These are phyloP conservation scores for Avena insularis DNA, from an alignment of 176 grass and related monocot species.

Conservation along the genomic window DNA sequence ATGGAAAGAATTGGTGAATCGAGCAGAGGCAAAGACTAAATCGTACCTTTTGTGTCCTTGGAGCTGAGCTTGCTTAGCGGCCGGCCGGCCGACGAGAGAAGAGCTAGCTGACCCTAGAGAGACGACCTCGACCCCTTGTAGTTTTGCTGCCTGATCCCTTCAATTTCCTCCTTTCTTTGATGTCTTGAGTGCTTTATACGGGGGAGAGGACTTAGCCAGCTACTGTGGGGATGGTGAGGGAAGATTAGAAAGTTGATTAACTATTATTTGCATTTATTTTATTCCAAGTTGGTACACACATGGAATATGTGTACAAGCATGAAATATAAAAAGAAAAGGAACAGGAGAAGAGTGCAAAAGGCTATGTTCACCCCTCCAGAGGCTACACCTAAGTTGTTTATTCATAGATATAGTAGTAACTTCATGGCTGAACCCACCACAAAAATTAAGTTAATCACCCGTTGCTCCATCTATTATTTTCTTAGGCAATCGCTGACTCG, in stretches of 20 bases:
- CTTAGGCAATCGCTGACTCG: neutral
- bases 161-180: slow-evolving; percentile 21
- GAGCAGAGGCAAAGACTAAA: neutral
- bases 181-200: slow-evolving; percentile 45
- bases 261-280: slow-evolving; percentile 44
- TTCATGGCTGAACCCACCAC: neutral
- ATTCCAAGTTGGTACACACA: slow-evolving; percentile 55
- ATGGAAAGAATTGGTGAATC: neutral
- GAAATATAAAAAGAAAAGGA: slow-evolving; percentile 31
- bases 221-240: slow-evolving; percentile 35
- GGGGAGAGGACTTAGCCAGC: slow-evolving; percentile 43
- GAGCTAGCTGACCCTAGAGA: neutral
- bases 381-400: slow-evolving; percentile 6
- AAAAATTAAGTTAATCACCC: neutral
- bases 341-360: slow-evolving; percentile 15
- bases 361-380: slow-evolving; percentile 35
- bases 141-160: neutral
- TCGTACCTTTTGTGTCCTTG: slow-evolving; percentile 33
- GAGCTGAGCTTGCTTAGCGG: slow-evolving; percentile 2
- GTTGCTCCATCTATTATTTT: neutral
- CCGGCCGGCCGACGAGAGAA: neutral
- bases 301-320: slow-evolving; percentile 47
- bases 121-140: slow-evolving; percentile 1
- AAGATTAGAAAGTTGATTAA: slow-evolving; percentile 19
- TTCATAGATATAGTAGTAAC: neutral